Evolutionary conservation across 306 rosid genomes (phyloP), one percentile per base, ranked within the genome.

Genomic region (Carpinus viminea): DNA sequence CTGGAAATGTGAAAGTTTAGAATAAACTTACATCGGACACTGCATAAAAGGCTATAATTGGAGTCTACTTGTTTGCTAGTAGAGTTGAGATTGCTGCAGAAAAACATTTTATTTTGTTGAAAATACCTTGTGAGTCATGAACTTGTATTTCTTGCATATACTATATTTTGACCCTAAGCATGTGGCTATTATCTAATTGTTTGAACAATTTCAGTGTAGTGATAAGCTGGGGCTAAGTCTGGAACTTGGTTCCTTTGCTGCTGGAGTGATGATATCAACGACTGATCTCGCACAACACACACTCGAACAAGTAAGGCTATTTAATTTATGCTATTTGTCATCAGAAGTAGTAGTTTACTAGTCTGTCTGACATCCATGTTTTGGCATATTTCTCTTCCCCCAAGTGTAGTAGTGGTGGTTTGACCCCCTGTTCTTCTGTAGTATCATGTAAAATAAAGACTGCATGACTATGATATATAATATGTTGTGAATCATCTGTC

Each of bases 211-310:
- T 83, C 98, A 96, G 98, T 91, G 97, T 86, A 96, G 98, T 81
- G 99, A 93, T 87, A 96, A 96, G 89, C 90, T 96, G 83, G 96
- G 99, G 75, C 83, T 96, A 78, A 96, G 99, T 76, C 93, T 96
- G 73, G 98, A 96, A 83, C 82, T 96, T 69, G 99, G 99, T 80
- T 96, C 99, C 75, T 96, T 93, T 76, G 98, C 99, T 43, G 98
- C 97, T 1, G 98, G 99, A 55, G 98, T 96, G 84, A 96, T 96
- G 98, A 93, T 96, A 81, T 89, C 98, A 78, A 96, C 99, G 3
- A 96, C 99, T 76, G 98, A 90, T 91, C 99, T 95, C n/a, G n/a
- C n/a, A n/a, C n/a, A n/a, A n/a, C n/a, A n/a, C n/a, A n/a, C n/a
- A n/a, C n/a, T n/a, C n/a, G n/a, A n/a, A n/a, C n/a, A n/a, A n/a